Percentiles rank a stretch among this genome's conserved stretches.
phyloP scores from a whole-genome alignment of 2,329 filamentous ascomycete genomes.

The Colletotrichum shisoi region DNA sequence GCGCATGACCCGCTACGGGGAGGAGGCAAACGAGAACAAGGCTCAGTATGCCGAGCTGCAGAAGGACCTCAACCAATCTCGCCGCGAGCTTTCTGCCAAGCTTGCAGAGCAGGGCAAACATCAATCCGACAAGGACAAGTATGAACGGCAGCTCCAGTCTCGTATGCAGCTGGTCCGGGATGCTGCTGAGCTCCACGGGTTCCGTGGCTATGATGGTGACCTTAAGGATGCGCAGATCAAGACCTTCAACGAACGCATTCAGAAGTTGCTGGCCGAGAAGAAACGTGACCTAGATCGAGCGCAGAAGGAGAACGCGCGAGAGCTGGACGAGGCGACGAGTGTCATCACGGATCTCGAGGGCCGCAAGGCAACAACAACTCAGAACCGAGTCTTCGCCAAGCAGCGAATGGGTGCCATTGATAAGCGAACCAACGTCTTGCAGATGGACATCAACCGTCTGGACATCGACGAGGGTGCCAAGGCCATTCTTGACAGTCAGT shows the following conservation, averaged over 20 bases:
- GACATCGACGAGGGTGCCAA: conserved; percentile 86
- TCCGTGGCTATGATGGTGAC: conserved; percentile 84
- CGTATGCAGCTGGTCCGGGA: conserved; percentile 80
- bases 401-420: conserved; percentile 78
- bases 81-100: conserved; percentile 60
- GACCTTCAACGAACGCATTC: conserved; percentile 79
- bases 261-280: conserved; percentile 79
- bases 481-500: conserved; percentile 76
- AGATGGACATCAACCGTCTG: conserved; percentile 74
- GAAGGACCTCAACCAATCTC: conserved; percentile 54
- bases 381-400: conserved; percentile 77
- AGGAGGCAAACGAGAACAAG: conserved; percentile 70
- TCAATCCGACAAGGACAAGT: conserved; percentile 85
- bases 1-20: conserved; percentile 70
- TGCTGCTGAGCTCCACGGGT: conserved; percentile 76
- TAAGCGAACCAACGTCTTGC: conserved; percentile 70
- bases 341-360: conserved; percentile 77
- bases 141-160: conserved; percentile 78
- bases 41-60: conserved; percentile 72
- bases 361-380: conserved; percentile 73
- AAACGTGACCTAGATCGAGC: conserved; percentile 78
- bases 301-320: conserved; percentile 75
- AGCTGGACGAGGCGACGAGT: conserved; percentile 75
- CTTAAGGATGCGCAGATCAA: conserved; percentile 76
- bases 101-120: conserved; percentile 76